These are phyloP conservation scores for Plectosphaerella cucumerina DNA, from an alignment of 2,329 filamentous ascomycete genomes.

Conservation along the genomic window DNA sequence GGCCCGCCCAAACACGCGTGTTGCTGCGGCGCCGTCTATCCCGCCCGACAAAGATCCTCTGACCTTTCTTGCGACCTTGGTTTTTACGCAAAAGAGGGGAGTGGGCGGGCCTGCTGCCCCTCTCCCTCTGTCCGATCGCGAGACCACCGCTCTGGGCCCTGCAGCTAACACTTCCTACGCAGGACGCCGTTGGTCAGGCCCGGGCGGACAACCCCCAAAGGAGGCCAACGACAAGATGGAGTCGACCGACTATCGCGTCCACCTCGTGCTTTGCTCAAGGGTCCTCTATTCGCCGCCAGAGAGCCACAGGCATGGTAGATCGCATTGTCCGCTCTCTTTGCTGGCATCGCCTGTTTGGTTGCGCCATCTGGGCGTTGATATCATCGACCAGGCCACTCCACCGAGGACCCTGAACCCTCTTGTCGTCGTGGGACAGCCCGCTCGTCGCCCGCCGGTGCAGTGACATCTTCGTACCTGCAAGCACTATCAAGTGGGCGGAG, in stretches of 20 bases:
- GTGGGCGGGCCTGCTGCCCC: background rate
- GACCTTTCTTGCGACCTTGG: too few relatives aligned
- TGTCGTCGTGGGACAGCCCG: too few relatives aligned
- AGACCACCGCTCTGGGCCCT: constrained; percentile 4
- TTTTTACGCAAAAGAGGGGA: too few relatives aligned
- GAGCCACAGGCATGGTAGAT: background rate
- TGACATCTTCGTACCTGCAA: too few relatives aligned
- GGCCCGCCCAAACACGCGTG: too few relatives aligned
- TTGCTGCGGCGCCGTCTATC: too few relatives aligned
- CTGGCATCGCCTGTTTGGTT: background rate
- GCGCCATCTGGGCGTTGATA: constrained; percentile 1
- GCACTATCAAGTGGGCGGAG: background rate
- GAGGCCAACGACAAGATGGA: background rate
- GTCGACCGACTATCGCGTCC: constrained; percentile 3
- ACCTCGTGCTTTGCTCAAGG: background rate
- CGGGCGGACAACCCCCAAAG: background rate
- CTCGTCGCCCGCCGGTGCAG: too few relatives aligned
- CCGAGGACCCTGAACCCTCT: too few relatives aligned
- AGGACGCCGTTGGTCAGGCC: constrained; percentile 1
- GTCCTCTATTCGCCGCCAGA: background rate
- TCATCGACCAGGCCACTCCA: background rate
- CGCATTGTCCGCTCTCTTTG: background rate
- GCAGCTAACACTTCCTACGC: constrained; percentile 1
- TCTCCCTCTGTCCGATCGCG: constrained; percentile 1
- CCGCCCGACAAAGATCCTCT: too few relatives aligned